Conservation (phyloP, 2,329 filamentous ascomycete species). For the Venturia oleaginea region DNA sequence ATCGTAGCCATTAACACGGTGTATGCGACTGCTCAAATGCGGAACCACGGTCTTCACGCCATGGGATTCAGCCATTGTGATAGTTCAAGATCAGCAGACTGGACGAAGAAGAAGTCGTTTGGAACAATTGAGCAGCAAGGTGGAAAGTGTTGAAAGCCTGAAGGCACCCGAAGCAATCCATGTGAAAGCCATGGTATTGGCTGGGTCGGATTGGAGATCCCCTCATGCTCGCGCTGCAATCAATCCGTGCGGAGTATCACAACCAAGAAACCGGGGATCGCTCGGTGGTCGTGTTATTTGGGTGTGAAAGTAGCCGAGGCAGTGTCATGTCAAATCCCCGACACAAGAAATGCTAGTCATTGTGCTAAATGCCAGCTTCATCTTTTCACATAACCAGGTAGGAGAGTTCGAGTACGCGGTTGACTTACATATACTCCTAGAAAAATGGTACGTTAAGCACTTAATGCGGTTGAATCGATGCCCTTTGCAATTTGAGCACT, state of each 20-base stretch:
- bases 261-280: background rate
- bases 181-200: background rate
- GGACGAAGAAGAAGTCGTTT: background rate
- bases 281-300: background rate
- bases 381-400: too few species aligned
- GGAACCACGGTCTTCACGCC: background rate
- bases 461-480: too few species aligned
- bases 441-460: too few species aligned
- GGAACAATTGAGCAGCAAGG: background rate
- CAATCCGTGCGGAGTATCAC: background rate
- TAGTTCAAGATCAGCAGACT: background rate
- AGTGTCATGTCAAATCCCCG: background rate
- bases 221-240: background rate
- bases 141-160: background rate
- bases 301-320: background rate
- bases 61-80: background rate
- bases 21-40: constrained; percentile 23
- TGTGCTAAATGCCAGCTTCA: background rate
- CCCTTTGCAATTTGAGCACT: too few species aligned
- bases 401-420: too few species aligned
- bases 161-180: background rate
- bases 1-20: constrained; percentile 30
- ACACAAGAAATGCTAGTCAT: background rate
- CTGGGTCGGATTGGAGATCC: background rate
- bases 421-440: too few species aligned